A percentile compares a stretch with the other conserved stretches of the same genome.
These are phyloP conservation scores for Fusarium algeriense DNA, from an alignment of 2,329 filamentous ascomycete species.

Conservation along the genomic window DNA sequence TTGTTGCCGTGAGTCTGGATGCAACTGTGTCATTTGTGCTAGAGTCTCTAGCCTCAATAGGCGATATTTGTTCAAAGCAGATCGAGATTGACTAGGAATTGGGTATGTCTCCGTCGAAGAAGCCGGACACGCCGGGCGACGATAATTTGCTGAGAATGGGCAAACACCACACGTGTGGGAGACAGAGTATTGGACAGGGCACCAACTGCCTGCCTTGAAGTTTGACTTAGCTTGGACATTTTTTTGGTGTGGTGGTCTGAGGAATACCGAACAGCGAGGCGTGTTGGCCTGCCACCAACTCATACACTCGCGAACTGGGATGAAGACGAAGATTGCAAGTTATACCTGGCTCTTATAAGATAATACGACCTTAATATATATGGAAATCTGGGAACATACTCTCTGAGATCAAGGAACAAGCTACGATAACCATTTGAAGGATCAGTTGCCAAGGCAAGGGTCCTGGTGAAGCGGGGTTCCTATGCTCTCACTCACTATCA, in stretches of 20 bases:
- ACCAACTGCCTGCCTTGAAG: slow-evolving; percentile 12
- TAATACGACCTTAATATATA: slow-evolving; percentile 33
- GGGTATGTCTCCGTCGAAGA: neutral
- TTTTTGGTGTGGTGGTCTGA: slow-evolving; percentile 30
- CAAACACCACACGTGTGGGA: slow-evolving; percentile 31
- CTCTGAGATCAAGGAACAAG: slow-evolving; percentile 26
- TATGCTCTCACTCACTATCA: slow-evolving; percentile 1
- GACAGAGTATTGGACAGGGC: slow-evolving; percentile 20
- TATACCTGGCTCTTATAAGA: slow-evolving; percentile 27
- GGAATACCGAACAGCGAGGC: slow-evolving; percentile 6
- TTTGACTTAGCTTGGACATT: slow-evolving; percentile 15
- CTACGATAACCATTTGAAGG: slow-evolving; percentile 19
- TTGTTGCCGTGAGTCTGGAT: neutral
- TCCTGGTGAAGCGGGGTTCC: slow-evolving; percentile 37
- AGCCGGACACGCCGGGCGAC: slow-evolving; percentile 24
- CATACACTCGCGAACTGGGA: slow-evolving; percentile 6
- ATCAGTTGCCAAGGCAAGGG: slow-evolving; percentile 27
- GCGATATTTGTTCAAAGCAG: slow-evolving; percentile 6
- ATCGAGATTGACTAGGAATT: slow-evolving; percentile 33
- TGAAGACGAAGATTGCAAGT: slow-evolving; percentile 13
- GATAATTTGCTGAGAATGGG: slow-evolving; percentile 11
- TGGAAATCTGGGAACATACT: slow-evolving; percentile 28
- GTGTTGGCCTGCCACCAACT: slow-evolving; percentile 8
- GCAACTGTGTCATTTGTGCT: slow-evolving; percentile 30
- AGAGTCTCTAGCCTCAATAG: slow-evolving; percentile 26